A percentile compares a stretch with the other conserved stretches of the same genome.
These are phyloP conservation scores for Stylonectria norvegica DNA, from an alignment of 2,329 filamentous ascomycete species.

Conservation along the genomic window DNA sequence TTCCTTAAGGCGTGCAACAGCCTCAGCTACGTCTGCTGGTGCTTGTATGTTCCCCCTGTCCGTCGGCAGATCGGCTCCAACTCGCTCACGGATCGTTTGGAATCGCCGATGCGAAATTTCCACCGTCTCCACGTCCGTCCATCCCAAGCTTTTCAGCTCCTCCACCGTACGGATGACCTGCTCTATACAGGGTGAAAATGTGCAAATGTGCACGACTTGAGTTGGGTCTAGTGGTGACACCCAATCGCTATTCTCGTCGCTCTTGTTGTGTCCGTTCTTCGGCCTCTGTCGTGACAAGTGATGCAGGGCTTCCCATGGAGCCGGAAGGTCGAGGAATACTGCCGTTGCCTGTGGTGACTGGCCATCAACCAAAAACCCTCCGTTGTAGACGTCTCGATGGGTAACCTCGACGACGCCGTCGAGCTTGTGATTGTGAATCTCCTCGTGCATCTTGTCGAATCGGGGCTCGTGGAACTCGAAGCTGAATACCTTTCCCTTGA, in stretches of 20 bases:
- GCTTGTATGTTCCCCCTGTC: conserved; percentile 70
- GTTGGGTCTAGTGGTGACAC: conserved; percentile 66
- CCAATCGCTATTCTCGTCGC: conserved; percentile 37
- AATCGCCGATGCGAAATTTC: conserved; percentile 78
- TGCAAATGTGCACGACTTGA: conserved; percentile 77
- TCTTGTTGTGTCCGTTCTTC: conserved; percentile 21
- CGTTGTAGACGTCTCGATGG: conserved; percentile 74
- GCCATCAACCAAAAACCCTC: conserved; percentile 64
- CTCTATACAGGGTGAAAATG: conserved; percentile 95
- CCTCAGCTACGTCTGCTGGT: conserved; percentile 74
- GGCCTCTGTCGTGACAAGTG: conserved; percentile 60
- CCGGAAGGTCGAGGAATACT: conserved; percentile 76
- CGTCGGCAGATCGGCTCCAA: conserved; percentile 62
- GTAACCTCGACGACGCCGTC: conserved; percentile 66
- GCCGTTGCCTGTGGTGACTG: conserved; percentile 63
- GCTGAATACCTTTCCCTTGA: conserved; percentile 70
- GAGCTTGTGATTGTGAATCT: conserved; percentile 66
- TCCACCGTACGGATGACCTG: conserved; percentile 87
- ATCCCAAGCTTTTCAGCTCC: conserved; percentile 74
- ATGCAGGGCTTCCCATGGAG: conserved; percentile 74
- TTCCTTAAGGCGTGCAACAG: conserved; percentile 66
- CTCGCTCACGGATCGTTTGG: conserved; percentile 76
- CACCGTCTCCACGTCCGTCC: conserved; percentile 91
- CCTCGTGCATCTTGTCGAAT: conserved; percentile 64
- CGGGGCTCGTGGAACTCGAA: conserved; percentile 78